Evolutionary conservation across 306 rosid genomes (phyloP).

Genomic region (Quercus parvula): DNA sequence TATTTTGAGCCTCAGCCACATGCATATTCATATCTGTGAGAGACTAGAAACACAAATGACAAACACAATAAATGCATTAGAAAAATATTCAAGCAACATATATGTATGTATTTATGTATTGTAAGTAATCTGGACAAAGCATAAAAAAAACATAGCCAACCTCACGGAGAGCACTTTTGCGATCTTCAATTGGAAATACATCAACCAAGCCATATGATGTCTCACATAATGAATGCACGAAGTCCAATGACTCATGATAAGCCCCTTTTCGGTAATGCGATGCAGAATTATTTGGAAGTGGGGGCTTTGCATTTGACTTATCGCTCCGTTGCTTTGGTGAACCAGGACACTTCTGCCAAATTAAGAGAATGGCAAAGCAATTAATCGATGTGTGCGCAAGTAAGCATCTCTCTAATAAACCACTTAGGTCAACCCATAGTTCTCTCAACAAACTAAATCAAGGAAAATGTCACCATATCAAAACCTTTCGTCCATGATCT

Average conservation of each 20-base stretch:
- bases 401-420: not conserved
- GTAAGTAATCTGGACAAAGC: conserved; percentile 20
- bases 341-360: conserved; percentile 76
- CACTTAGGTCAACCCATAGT: not conserved
- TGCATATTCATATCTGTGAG: conserved; percentile 78
- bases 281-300: conserved; percentile 58
- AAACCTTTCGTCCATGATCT: not conserved
- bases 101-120: not conserved
- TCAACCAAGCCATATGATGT: conserved; percentile 95
- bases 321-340: conserved; percentile 72
- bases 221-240: conserved; percentile 91
- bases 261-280: conserved; percentile 89
- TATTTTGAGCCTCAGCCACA: conserved; percentile 67
- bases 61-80: conserved; percentile 25
- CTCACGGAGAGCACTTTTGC: conserved; percentile 93
- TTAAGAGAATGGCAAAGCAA: conserved; percentile 14
- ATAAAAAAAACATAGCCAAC: conserved; percentile 41
- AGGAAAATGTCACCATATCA: not conserved
- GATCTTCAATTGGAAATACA: conserved; percentile 95
- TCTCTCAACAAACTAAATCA: not conserved
- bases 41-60: conserved; percentile 52
- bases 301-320: conserved; percentile 72
- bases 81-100: conserved; percentile 10
- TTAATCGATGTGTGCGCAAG: not conserved
- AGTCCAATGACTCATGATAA: conserved; percentile 83